These are phyloP conservation scores for Pelargonium nanum DNA, from an alignment of 345 rosid genomes.

Conservation along the genomic window DNA sequence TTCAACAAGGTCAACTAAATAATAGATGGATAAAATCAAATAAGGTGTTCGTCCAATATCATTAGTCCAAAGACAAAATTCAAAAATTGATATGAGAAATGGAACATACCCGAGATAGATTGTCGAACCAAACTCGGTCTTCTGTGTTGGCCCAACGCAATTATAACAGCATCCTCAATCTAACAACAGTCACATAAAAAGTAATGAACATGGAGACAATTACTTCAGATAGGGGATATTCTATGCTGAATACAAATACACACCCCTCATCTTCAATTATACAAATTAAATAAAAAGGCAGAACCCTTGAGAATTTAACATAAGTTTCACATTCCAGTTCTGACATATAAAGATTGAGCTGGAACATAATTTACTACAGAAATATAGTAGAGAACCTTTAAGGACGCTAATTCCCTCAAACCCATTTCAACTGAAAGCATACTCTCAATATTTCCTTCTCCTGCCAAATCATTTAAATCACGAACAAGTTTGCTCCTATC, in stretches of 20 bases:
- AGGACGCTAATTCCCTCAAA: constrained; percentile 74
- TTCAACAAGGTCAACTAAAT: too few species aligned
- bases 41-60: too few species aligned
- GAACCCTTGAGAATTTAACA: neutral
- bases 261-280: too few species aligned
- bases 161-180: constrained; percentile 89
- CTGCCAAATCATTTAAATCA: constrained; percentile 63
- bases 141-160: constrained; percentile 54
- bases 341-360: neutral
- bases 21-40: too few species aligned
- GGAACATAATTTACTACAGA: constrained; percentile 3
- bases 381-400: constrained; percentile 46
- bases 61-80: neutral
- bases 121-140: constrained; percentile 45
- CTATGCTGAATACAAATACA: too few species aligned
- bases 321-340: neutral
- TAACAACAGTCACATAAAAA: constrained; percentile 15
- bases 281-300: neutral
- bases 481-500: constrained; percentile 45
- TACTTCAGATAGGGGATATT: neutral
- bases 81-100: neutral
- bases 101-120: constrained; percentile 35
- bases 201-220: neutral
- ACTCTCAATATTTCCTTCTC: constrained; percentile 98
- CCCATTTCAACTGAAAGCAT: constrained; percentile 99